Conservation (phyloP, 2,329 filamentous ascomycete genomes). For the Hypomyces rosellus region DNA sequence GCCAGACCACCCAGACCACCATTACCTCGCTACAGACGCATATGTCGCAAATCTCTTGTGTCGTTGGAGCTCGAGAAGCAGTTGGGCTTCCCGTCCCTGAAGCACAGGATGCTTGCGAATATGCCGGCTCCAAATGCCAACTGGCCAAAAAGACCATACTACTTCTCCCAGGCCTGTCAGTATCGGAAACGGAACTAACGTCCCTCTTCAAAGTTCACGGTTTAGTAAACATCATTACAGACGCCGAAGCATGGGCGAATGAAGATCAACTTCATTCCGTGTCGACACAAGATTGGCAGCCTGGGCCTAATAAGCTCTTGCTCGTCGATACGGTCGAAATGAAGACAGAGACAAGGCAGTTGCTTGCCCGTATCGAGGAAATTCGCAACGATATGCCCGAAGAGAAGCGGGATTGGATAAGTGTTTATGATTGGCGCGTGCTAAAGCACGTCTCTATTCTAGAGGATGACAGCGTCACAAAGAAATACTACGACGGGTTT, state of each 20-base stretch:
- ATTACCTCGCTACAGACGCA: background rate
- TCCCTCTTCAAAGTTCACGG: conserved; percentile 38
- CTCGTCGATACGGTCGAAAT: conserved; percentile 36
- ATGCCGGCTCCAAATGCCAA: conserved; percentile 29
- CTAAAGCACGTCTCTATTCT: conserved; percentile 34
- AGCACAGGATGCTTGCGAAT: conserved; percentile 22
- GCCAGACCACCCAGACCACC: background rate
- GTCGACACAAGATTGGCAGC: background rate
- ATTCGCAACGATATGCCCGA: conserved; percentile 21
- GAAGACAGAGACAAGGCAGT: conserved; percentile 24
- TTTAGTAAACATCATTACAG: conserved; percentile 25
- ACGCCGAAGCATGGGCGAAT: conserved; percentile 31
- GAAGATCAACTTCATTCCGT: conserved; percentile 9
- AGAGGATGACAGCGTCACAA: conserved; percentile 28
- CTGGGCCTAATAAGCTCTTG: conserved; percentile 24
- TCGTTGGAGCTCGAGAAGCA: background rate
- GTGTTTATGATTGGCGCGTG: conserved; percentile 43
- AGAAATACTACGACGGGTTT: conserved; percentile 29
- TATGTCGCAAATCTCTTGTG: no score
- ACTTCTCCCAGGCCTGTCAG: conserved; percentile 35
- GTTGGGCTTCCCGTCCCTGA: background rate
- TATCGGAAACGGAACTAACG: conserved; percentile 29
- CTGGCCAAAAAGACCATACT: conserved; percentile 33
- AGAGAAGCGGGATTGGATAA: conserved; percentile 31
- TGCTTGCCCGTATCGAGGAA: conserved; percentile 29